These are phyloP conservation scores for Oryza glumipatula DNA, from an alignment of 176 grass and related monocot species.

Conservation along the genomic window DNA sequence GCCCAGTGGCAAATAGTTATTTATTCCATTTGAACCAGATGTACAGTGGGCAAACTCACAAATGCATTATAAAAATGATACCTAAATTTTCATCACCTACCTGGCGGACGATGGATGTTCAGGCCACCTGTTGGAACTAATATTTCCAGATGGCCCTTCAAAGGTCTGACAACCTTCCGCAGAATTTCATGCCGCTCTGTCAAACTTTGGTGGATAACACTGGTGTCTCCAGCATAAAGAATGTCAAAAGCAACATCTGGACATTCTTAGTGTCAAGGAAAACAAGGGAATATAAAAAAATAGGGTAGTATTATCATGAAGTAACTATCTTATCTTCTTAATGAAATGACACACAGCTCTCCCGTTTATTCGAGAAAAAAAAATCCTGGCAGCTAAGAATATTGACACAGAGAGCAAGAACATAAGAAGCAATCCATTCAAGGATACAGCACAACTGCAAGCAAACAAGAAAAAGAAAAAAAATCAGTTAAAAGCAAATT, in stretches of 20 bases:
- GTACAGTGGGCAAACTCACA: slow-evolving; percentile 3
- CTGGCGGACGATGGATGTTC: slow-evolving; percentile 59
- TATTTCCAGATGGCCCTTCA: slow-evolving; percentile 85
- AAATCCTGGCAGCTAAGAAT: not conserved
- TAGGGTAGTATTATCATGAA: not conserved
- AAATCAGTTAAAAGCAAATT: slow-evolving; percentile 43
- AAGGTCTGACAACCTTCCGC: slow-evolving; percentile 72
- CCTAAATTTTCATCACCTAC: slow-evolving; percentile 46
- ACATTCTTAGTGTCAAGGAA: slow-evolving; percentile 60
- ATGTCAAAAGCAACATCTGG: slow-evolving; percentile 97
- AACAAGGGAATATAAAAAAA: slow-evolving; percentile 40
- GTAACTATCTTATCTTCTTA: not conserved
- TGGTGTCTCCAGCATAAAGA: slow-evolving; percentile 91
- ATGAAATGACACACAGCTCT: too few species aligned
- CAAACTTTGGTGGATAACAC: slow-evolving; percentile 92
- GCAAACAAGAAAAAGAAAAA: slow-evolving; percentile 11
- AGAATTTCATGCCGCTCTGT: slow-evolving; percentile 74
- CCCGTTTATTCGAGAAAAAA: too few species aligned
- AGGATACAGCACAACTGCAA: slow-evolving; percentile 99
- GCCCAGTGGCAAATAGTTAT: too few species aligned
- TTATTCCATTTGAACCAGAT: not conserved
- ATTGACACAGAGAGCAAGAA: slow-evolving; percentile 37
- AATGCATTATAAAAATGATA: slow-evolving; percentile 5
- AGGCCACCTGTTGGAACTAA: slow-evolving; percentile 80
- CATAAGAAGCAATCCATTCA: slow-evolving; percentile 26